phyloP scores from a whole-genome alignment of 164 flowering plant genomes.

The Stephania cephalantha region DNA sequence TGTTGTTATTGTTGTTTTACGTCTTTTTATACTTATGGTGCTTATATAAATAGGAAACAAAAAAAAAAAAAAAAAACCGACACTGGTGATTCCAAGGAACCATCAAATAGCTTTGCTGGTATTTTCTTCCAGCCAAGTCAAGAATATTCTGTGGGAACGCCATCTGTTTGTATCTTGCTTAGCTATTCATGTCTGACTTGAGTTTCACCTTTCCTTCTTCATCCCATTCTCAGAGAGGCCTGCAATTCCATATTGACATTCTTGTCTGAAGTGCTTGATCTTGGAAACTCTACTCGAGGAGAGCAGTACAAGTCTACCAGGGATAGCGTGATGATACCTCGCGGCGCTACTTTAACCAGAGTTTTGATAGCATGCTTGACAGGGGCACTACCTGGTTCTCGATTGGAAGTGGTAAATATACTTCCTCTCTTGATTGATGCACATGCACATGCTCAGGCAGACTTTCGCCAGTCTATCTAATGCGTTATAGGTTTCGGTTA shows the following conservation, averaged over 20 bases:
- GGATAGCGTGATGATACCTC: conserved; percentile 71
- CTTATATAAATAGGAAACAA: too few species aligned
- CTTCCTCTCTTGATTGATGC: not conserved
- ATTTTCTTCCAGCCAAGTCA: not conserved
- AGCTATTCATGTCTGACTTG: not conserved
- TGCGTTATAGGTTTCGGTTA: too few species aligned
- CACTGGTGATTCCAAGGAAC: too few species aligned
- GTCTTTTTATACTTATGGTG: too few species aligned
- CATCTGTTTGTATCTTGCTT: not conserved
- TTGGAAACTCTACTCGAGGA: conserved; percentile 51
- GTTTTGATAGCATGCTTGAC: conserved; percentile 80
- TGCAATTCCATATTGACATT: conserved; percentile 88
- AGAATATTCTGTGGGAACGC: not conserved
- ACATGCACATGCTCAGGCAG: not conserved
- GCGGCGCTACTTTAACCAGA: conserved; percentile 74
- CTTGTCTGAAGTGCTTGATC: conserved; percentile 79
- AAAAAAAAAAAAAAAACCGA: too few species aligned
- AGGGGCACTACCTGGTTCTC: conserved; percentile 92
- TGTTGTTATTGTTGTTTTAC: too few species aligned
- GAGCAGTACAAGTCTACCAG: conserved; percentile 49
- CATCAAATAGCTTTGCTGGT: not conserved
- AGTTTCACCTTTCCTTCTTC: not conserved
- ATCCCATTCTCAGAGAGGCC: conserved; percentile 61
- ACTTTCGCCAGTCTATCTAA: too few species aligned
- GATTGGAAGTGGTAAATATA: conserved; percentile 62